These are phyloP conservation scores for Aspergillus fischeri DNA, from an alignment of 2,329 filamentous ascomycete genomes.

Conservation along the genomic window DNA sequence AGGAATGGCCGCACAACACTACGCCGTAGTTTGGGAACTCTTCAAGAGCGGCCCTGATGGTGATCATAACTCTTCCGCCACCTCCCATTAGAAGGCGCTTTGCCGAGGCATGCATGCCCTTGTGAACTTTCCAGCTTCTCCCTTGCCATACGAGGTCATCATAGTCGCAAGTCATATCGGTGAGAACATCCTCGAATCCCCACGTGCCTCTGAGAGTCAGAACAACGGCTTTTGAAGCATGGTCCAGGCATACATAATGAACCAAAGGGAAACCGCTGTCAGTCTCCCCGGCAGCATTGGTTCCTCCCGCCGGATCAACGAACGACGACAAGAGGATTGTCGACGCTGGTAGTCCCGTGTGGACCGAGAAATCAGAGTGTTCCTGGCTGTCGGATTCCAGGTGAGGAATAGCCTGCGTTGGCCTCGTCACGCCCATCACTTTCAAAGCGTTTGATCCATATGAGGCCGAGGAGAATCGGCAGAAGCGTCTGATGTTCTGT, in stretches of 20 bases:
- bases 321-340: conserved; percentile 63
- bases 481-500: conserved; percentile 44
- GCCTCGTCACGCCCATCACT: conserved; percentile 42
- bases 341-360: conserved; percentile 43
- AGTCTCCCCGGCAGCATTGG: conserved; percentile 61
- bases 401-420: conserved; percentile 26
- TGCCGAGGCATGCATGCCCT: conserved; percentile 69
- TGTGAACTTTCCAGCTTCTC: conserved; percentile 65
- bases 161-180: conserved; percentile 71
- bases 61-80: conserved; percentile 63
- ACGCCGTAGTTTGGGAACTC: conserved; percentile 67
- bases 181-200: conserved; percentile 69
- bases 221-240: conserved; percentile 67
- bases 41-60: conserved; percentile 61
- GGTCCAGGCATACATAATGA: conserved; percentile 69
- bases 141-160: conserved; percentile 59
- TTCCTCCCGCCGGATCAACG: conserved; percentile 64
- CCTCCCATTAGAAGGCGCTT: conserved; percentile 63
- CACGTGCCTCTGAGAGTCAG: conserved; percentile 69
- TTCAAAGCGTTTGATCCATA: conserved; percentile 45
- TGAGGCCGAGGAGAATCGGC: conserved; percentile 45
- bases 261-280: conserved; percentile 66
- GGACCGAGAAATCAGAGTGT: conserved; percentile 43
- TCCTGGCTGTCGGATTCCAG: conserved; percentile 37
- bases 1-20: conserved; percentile 65